Base-by-base conservation (phyloP, 192 early-diverging fungal species). In the Mortierella antarctica region DNA sequence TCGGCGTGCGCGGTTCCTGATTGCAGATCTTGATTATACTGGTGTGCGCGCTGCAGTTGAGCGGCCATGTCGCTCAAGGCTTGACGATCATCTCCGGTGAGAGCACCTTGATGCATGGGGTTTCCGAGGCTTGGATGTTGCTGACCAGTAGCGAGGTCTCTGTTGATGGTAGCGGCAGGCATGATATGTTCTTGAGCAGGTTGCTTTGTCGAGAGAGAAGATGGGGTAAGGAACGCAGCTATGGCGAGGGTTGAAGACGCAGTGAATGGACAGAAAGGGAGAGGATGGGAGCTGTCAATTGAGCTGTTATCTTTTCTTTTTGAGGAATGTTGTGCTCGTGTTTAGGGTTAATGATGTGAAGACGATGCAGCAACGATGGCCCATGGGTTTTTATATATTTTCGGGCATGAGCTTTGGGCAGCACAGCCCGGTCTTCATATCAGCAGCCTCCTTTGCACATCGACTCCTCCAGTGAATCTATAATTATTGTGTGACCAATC, bases 101-200 rank as follows among this genome's bases (percentile, higher is more conserved):
- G 14, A 23, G 62, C 47, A 20, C 62, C 65, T 61, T 67, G 64
- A 39, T 60, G 62, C n/a, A 42, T 20, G 14, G 59, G 63, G 57
- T 40, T 63, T 50, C 63, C 20, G 21, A 40, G 6, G 17, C 44
- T 50, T 31, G 65, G 66, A 45, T 50, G 67, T 39, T 69, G 67
- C 47, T 58, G 57, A 15, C 55, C 31, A 41, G 40, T 48, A 31
- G 70, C 54, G 60, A 60, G 70, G 31, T 72, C 70, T 17, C 55
- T 46, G 65, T 74, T 74, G 59, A 62, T 39, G 40, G 73, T 74
- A n/a, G 65, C 73, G 10, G 73, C 40, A 40, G 73, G 73, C 73
- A 74, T 74, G 56, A 39, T 66, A 46, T 45, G 14, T 41, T 47
- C 39, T 13, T 17, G 63, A 51, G 49, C 23, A 23, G 49, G 47